These are phyloP conservation scores for Lactarius trivialis DNA, from an alignment of 768 basidiomycete species.

Conservation along the genomic window DNA sequence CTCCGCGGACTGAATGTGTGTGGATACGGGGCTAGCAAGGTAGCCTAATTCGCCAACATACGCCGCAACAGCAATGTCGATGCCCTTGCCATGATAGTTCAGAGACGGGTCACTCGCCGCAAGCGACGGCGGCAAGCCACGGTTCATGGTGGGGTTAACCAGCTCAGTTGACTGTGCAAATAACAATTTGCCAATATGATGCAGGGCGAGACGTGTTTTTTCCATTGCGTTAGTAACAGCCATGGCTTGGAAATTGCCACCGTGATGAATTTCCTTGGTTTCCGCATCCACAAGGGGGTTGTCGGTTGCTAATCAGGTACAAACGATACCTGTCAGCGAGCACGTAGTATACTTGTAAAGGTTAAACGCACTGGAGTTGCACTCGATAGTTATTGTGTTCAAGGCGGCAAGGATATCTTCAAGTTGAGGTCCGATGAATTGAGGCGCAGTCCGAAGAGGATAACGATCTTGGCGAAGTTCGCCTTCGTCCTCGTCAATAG, in stretches of 20 bases:
- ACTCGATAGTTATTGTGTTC: slow-evolving; percentile 61
- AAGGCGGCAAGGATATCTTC: slow-evolving; percentile 68
- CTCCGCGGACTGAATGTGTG: slow-evolving; percentile 80
- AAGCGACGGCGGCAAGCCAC: slow-evolving; percentile 74
- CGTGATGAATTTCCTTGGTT: slow-evolving; percentile 63
- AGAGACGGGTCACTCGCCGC: slow-evolving; percentile 75
- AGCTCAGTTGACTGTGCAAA: slow-evolving; percentile 60
- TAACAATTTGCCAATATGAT: slow-evolving; percentile 45
- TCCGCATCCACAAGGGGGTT: slow-evolving; percentile 76
- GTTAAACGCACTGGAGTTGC: slow-evolving; percentile 65
- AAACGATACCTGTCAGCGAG: neutral
- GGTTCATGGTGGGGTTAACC: slow-evolving; percentile 75
- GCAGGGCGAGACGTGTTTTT: slow-evolving; percentile 59
- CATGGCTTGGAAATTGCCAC: slow-evolving; percentile 89
- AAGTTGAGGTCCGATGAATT: slow-evolving; percentile 82
- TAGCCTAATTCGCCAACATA: slow-evolving; percentile 79
- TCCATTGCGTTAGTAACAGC: slow-evolving; percentile 84
- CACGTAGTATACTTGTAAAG: neutral
- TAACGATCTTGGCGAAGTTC: slow-evolving; percentile 77
- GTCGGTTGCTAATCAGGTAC: slow-evolving; percentile 58
- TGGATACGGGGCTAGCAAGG: slow-evolving; percentile 78
- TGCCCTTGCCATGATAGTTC: slow-evolving; percentile 78
- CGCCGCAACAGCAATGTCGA: slow-evolving; percentile 79
- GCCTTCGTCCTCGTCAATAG: slow-evolving; percentile 65
- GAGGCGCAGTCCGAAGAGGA: slow-evolving; percentile 66